Evolutionary conservation across 2,329 filamentous ascomycete genomes (phyloP), one percentile per base, ranked within the genome.

Genomic region (Curvularia eragrostidis): DNA sequence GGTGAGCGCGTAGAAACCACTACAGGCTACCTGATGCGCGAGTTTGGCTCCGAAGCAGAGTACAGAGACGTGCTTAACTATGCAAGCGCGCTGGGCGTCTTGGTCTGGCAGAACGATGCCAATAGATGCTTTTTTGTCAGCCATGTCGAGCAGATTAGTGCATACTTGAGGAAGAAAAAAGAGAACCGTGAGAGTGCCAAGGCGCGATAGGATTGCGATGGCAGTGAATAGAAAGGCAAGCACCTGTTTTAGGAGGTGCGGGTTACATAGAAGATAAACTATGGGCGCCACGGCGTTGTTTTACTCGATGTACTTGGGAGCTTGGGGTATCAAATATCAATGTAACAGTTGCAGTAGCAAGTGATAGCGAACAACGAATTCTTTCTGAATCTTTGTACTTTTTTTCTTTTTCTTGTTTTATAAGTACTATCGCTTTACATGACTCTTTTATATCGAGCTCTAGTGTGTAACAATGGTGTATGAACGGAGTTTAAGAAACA

Each of bases 1-100:
- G 93, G 94, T 63, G 95, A 99, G 80, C 86, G 95, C 49, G 96
- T 99, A 86, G 91, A 90, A 75, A 87, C 91, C 1, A 92, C 88
- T 5, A 81, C 84, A 0, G 95, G 95, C 0, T 98, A 92, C 75
- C 76, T 98, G 26, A 96, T 99, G 81, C 89, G 90, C 71, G 94
- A 98, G 62, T 97, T 98, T 72, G 86, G 87, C 42, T 87, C 83
- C 30, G 80, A 83, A 50, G 84, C 84, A 54, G 90, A 93, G 73
- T 95, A 91, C 72, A 81, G 85, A 48, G 87, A 85, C 43, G 85
- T 91, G 10, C 84, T 87, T 4, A 85, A 86, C 39, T 88, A 97
- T 77, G 94, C 95, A 0, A 89, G 94, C 66, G 92, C 96, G 73
- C 88, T 97, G 61, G 95, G 95, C 15, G 93, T 99, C 28, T 76